Evolutionary conservation across 257 asterid genomes (phyloP).

Genomic region (Primulina eburnea): DNA sequence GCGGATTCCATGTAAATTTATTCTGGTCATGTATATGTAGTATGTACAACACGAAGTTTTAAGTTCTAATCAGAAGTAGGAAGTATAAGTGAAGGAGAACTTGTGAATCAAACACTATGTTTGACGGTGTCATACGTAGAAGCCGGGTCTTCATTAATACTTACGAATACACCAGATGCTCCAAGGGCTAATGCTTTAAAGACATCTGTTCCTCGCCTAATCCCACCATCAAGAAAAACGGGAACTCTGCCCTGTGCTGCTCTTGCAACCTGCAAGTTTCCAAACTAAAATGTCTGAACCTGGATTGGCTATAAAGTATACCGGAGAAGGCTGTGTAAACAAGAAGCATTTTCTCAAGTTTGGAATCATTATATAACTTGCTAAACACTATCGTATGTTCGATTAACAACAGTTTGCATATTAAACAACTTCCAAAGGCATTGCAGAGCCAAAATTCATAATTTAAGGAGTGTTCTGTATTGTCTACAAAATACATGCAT

Average conservation of each 20-base stretch:
- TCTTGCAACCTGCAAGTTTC: conserved; percentile 49
- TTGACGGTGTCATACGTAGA: neutral
- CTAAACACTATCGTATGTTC: too few species aligned
- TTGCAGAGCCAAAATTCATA: too few species aligned
- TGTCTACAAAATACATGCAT: neutral
- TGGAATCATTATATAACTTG: neutral
- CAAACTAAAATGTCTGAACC: neutral
- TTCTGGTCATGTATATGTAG: too few species aligned
- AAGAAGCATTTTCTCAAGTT: neutral
- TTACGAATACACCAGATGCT: conserved; percentile 81
- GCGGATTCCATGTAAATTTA: too few species aligned
- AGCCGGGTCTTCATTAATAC: conserved; percentile 24
- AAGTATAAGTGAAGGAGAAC: neutral
- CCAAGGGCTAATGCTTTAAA: conserved; percentile 86
- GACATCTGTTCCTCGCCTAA: conserved; percentile 82
- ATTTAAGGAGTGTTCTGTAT: neutral
- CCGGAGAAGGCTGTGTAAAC: neutral
- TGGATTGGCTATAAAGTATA: neutral
- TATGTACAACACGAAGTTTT: too few species aligned
- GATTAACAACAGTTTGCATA: too few species aligned
- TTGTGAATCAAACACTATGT: neutral
- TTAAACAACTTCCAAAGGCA: too few species aligned
- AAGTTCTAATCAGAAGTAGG: neutral
- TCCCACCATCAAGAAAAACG: conserved; percentile 71
- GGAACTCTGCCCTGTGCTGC: conserved; percentile 66